Conservation (phyloP, 805 yeast species). For the Pichia scutulata region DNA sequence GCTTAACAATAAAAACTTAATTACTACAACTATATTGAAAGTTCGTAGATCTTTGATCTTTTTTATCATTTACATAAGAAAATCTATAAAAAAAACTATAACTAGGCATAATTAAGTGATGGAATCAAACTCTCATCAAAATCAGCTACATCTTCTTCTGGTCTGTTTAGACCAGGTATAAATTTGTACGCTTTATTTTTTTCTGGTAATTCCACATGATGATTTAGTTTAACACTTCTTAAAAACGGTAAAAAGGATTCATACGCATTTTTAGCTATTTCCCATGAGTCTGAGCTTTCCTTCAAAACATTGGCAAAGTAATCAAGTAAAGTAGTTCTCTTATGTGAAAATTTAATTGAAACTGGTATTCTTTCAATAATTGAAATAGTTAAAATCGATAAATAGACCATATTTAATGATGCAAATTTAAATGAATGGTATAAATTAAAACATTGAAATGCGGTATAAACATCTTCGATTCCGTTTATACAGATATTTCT, state of each 20-base stretch:
- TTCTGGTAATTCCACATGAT: background rate
- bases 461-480: constrained; percentile 4
- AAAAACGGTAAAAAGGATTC: background rate
- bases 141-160: background rate
- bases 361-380: background rate
- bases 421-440: background rate
- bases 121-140: constrained; percentile 5
- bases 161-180: background rate
- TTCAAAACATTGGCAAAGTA: background rate
- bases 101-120: constrained; percentile 1
- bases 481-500: background rate
- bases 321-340: background rate
- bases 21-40: too few species aligned
- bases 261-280: background rate
- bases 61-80: too few species aligned
- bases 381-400: background rate
- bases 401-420: background rate
- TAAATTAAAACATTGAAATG: background rate
- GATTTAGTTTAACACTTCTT: background rate
- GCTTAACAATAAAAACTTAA: too few species aligned
- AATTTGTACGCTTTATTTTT: background rate
- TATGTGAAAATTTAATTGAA: background rate
- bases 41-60: too few species aligned
- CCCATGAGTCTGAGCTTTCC: constrained; percentile 1
- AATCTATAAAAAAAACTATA: background rate